These are phyloP conservation scores for Geotrichum macrosporum DNA, from an alignment of 1,139 yeast genomes.

Conservation along the genomic window DNA sequence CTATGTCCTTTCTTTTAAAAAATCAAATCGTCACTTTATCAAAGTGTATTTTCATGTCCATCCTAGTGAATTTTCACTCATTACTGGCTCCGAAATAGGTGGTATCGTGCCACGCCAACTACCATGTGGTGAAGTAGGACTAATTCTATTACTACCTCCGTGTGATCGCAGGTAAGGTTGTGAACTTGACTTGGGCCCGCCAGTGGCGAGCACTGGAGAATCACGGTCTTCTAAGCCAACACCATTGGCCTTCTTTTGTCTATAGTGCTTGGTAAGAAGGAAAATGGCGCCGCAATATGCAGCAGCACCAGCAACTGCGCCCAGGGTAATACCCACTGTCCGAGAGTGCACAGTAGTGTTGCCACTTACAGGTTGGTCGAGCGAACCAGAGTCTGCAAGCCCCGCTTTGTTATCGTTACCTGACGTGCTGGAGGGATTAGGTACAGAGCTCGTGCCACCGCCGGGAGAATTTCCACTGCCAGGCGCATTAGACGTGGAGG, in stretches of 20 bases:
- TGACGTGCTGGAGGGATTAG: background rate
- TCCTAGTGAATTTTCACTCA: slow-evolving; percentile 42
- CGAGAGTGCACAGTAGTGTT: slow-evolving; percentile 30
- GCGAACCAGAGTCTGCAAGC: slow-evolving; percentile 33
- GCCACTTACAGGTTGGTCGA: slow-evolving; percentile 34
- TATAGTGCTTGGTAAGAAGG: slow-evolving; percentile 33
- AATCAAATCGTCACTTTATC: too few relatives aligned
- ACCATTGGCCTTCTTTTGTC: slow-evolving; percentile 28
- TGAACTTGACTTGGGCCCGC: slow-evolving; percentile 13
- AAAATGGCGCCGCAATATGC: slow-evolving; percentile 39
- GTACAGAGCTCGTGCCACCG: slow-evolving; percentile 16
- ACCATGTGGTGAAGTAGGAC: slow-evolving; percentile 17
- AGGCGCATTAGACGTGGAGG: slow-evolving; percentile 18
- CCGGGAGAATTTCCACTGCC: slow-evolving; percentile 16
- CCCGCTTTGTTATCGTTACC: slow-evolving; percentile 16
- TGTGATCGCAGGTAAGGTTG: background rate
- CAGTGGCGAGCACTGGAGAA: slow-evolving; percentile 21
- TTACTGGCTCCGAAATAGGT: slow-evolving; percentile 40
- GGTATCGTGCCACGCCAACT: slow-evolving; percentile 23
- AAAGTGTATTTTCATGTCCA: slow-evolving; percentile 37
- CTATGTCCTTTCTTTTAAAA: too few relatives aligned
- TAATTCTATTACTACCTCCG: background rate
- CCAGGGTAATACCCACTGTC: slow-evolving; percentile 41
- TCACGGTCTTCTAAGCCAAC: slow-evolving; percentile 19
- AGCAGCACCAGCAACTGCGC: slow-evolving; percentile 39